These are phyloP conservation scores for Fusarium sp. DNA, from an alignment of 2,329 filamentous ascomycete genomes.

Conservation along the genomic window DNA sequence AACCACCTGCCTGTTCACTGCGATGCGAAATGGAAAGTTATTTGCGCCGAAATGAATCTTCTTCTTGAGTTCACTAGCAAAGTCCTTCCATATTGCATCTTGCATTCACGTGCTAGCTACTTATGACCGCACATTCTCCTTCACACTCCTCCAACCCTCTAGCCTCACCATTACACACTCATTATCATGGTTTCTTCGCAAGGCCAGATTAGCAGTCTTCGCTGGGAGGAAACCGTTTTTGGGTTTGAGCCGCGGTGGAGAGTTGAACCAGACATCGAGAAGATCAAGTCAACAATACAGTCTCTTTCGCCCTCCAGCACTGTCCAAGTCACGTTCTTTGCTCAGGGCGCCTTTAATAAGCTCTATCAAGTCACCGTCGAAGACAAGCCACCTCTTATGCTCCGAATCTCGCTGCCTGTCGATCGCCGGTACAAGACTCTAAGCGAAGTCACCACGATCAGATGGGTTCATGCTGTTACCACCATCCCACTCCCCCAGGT, in stretches of 20 bases:
- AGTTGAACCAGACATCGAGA: constrained; percentile 12
- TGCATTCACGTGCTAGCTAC: background rate
- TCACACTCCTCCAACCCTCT: background rate
- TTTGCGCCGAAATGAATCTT: background rate
- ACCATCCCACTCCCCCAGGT: constrained; percentile 50
- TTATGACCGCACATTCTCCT: background rate
- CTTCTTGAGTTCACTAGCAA: background rate
- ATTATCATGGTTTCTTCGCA: constrained; percentile 37
- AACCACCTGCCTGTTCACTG: background rate
- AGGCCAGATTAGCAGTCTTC: background rate
- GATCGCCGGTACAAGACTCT: constrained; percentile 51
- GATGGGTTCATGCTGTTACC: constrained; percentile 47
- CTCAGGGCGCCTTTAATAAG: constrained; percentile 42
- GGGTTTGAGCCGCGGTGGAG: constrained; percentile 30
- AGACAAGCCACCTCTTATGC: constrained; percentile 25
- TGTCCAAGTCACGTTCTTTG: constrained; percentile 15
- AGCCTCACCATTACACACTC: background rate
- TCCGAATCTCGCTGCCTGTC: constrained; percentile 54
- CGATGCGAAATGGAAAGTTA: background rate
- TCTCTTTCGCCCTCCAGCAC: background rate
- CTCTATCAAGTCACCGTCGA: constrained; percentile 31
- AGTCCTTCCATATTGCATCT: background rate
- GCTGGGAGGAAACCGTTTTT: constrained; percentile 21
- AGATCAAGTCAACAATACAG: constrained; percentile 1
- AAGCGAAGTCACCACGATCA: constrained; percentile 56